Evolutionary conservation across 164 flowering plant species (phyloP).

Genomic region (Stephania cephalantha): DNA sequence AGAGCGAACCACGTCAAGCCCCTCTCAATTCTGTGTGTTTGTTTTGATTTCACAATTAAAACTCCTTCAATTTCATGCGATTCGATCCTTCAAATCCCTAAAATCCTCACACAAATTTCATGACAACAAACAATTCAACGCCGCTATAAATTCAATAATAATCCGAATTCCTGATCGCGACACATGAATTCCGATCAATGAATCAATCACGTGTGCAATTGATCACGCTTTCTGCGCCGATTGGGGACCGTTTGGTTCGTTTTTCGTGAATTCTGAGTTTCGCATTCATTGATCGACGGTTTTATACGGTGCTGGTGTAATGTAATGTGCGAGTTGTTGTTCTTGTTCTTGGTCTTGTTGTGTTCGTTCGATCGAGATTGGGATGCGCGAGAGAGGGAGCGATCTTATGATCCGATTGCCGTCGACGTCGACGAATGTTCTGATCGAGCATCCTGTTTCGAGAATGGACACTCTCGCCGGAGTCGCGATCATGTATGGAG

Average conservation of each 20-base stretch:
- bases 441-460: conserved; percentile 67
- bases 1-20: background rate
- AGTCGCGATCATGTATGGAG: conserved; percentile 89
- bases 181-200: background rate
- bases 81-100: background rate
- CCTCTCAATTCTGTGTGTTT: background rate
- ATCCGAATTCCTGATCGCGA: background rate
- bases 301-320: too few relatives aligned
- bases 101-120: background rate
- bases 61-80: background rate
- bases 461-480: conserved; percentile 91
- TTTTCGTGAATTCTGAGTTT: background rate
- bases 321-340: too few relatives aligned
- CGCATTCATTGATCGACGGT: too few relatives aligned
- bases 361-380: conserved; percentile 1
- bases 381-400: background rate
- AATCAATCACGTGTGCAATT: too few relatives aligned
- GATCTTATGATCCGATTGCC: conserved; percentile 13
- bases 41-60: background rate
- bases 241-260: background rate
- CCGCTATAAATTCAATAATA: too few relatives aligned
- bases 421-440: conserved; percentile 13
- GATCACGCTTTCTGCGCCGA: background rate
- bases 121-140: too few relatives aligned
- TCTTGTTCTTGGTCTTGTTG: background rate